Conservation (phyloP, 495 filamentous ascomycete genomes). For the Penicillium herquei region DNA sequence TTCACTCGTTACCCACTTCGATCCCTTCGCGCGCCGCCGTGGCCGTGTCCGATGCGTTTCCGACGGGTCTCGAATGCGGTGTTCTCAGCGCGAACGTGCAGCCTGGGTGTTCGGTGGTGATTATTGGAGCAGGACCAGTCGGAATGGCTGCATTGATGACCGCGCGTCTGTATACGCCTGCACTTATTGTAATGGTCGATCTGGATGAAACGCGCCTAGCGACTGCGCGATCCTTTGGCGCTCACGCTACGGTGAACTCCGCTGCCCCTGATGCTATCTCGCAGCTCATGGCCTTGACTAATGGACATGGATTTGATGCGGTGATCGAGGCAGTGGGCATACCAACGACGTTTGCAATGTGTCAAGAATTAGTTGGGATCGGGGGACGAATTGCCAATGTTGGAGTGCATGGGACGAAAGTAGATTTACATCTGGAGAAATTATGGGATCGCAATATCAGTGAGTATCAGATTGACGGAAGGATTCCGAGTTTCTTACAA, state of each 20-base stretch:
- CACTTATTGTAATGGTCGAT: constrained; percentile 45
- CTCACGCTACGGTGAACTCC: constrained; percentile 37
- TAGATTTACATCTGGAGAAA: constrained; percentile 41
- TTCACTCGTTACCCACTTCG: constrained; percentile 35
- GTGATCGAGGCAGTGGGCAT: constrained; percentile 57
- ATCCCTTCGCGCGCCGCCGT: constrained; percentile 39
- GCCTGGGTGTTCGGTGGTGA: constrained; percentile 43
- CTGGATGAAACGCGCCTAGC: constrained; percentile 39
- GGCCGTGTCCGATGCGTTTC: constrained; percentile 47
- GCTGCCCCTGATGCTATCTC: constrained; percentile 25
- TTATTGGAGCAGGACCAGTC: constrained; percentile 53
- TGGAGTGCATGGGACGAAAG: constrained; percentile 47
- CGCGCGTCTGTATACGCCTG: constrained; percentile 44
- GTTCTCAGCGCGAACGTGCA: constrained; percentile 43
- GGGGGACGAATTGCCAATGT: constrained; percentile 53
- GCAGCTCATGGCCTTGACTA: constrained; percentile 36
- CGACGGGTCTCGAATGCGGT: constrained; percentile 51
- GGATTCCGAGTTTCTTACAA: neutral
- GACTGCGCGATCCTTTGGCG: constrained; percentile 43
- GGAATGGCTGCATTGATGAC: constrained; percentile 48
- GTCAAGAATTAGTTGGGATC: constrained; percentile 47
- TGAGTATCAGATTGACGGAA: constrained; percentile 3
- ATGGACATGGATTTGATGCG: constrained; percentile 47
- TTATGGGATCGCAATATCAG: constrained; percentile 48
- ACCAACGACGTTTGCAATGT: constrained; percentile 43